These are phyloP conservation scores for Hibiscus mutabilis DNA, from an alignment of 345 rosid genomes.

Conservation along the genomic window DNA sequence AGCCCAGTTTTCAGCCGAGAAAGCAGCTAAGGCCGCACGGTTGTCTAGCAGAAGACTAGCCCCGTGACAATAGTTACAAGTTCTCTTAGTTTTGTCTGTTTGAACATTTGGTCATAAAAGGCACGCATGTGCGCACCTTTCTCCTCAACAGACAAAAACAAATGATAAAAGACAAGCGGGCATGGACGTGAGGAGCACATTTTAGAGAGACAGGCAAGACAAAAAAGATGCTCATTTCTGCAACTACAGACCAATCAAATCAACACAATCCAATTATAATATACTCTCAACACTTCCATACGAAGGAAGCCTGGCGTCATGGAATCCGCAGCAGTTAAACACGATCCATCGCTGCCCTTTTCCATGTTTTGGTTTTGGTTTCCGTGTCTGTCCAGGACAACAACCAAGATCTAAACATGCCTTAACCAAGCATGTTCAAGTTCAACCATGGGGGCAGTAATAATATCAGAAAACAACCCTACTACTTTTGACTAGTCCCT, in stretches of 20 bases:
- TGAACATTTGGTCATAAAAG: not conserved
- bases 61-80: no score
- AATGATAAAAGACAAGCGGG: not conserved
- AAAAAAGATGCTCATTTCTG: not conserved
- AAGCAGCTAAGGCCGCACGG: no score
- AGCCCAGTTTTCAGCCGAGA: no score
- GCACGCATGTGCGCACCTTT: not conserved
- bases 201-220: not conserved
- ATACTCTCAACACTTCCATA: no score
- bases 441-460: not conserved
- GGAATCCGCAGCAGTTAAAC: not conserved
- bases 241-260: not conserved
- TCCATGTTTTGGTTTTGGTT: not conserved
- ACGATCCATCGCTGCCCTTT: not conserved
- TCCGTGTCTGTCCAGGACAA: not conserved
- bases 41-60: no score
- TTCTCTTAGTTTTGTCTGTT: not conserved
- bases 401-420: not conserved
- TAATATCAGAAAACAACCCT: not conserved
- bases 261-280: not conserved
- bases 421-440: not conserved
- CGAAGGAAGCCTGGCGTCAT: constrained; percentile 1
- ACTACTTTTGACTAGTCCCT: not conserved
- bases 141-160: not conserved
- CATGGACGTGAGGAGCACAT: not conserved